These are phyloP conservation scores for Sparassis latifolia DNA, from an alignment of 1,284 basidiomycete species.

Conservation along the genomic window DNA sequence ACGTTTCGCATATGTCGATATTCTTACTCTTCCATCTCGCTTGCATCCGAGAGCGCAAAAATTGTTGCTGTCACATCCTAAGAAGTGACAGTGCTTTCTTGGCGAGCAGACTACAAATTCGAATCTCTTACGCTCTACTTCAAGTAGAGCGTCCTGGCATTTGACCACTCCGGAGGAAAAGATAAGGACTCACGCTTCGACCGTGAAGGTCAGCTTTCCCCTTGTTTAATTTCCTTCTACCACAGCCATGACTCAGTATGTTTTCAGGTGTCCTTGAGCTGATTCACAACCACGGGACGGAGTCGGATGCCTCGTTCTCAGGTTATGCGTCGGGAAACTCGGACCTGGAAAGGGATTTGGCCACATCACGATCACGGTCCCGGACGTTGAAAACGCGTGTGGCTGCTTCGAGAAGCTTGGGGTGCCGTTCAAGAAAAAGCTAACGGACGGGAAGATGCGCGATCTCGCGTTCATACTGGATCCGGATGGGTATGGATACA, in stretches of 20 bases:
- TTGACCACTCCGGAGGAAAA: conserved; percentile 45
- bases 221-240: not conserved
- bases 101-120: conserved; percentile 37
- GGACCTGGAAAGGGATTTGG: conserved; percentile 78
- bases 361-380: conserved; percentile 81
- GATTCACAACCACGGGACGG: conserved; percentile 86
- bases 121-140: conserved; percentile 74
- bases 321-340: conserved; percentile 80
- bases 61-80: not conserved
- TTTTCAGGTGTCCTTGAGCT: conserved; percentile 63
- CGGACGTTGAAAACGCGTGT: conserved; percentile 78
- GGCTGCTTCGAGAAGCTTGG: conserved; percentile 77
- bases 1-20: conserved; percentile 6
- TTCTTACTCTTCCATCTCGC: no score
- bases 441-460: conserved; percentile 82
- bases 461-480: conserved; percentile 86
- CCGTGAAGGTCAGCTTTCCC: conserved; percentile 53
- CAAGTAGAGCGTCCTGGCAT: conserved; percentile 41
- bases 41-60: not conserved
- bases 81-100: no score
- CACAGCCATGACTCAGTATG: not conserved
- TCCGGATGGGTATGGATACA: conserved; percentile 63
- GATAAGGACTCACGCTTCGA: conserved; percentile 29
- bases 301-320: conserved; percentile 66
- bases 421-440: conserved; percentile 86